Evolutionary conservation across 768 basidiomycete species (phyloP), one percentile per base, ranked within the genome.

Genomic region (Thelephora ganbajun): DNA sequence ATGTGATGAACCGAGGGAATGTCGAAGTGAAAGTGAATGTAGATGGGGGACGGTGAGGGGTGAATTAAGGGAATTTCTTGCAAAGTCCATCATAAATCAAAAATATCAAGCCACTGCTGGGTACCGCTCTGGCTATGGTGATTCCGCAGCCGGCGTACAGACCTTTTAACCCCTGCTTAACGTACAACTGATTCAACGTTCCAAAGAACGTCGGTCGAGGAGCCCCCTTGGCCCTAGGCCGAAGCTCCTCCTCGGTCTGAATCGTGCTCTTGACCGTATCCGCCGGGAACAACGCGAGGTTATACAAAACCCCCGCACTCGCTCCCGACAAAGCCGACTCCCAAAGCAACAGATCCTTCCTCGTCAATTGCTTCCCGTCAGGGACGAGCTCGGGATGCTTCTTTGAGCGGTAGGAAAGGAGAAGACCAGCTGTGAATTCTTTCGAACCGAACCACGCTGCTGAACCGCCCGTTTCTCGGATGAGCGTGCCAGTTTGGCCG

Each of bases 181-280:
- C 62, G 60, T 83, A 94, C 70, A 96, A 78, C 54, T 77, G 76
- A 56, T 60, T 71, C 33, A 77, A 79, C 45, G 79, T 85, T 33
- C 72, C 70, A 56, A 64, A 63, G 59, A 70, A 83, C 68, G 59
- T 76, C 56, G 65, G 63, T 53, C 63, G 63, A 12, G 61, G 54
- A 48, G 60, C 54, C 34, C 62, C 47, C 11, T 46, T 47, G 16
- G 65, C 63, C 23, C 70, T 61, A 35, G 80, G 77, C 6, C 85
- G 70, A 48, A 94, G 69, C 63, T 96, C 93, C 46, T 86, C 84
- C 61, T 83, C 85, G 0, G 94, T 98, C 70, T 97, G 94, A 60
- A 98, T 87, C 49, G 89, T 75, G 52, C 83, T 87, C 72, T 98
- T 98, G 56, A 97, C 74, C 23, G 87, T 86, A 64, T 98, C 94